Percentiles rank a stretch among this genome's conserved stretches.
phyloP scores from a whole-genome alignment of 208 protist species.

The Endotrypanum monterogeii region DNA sequence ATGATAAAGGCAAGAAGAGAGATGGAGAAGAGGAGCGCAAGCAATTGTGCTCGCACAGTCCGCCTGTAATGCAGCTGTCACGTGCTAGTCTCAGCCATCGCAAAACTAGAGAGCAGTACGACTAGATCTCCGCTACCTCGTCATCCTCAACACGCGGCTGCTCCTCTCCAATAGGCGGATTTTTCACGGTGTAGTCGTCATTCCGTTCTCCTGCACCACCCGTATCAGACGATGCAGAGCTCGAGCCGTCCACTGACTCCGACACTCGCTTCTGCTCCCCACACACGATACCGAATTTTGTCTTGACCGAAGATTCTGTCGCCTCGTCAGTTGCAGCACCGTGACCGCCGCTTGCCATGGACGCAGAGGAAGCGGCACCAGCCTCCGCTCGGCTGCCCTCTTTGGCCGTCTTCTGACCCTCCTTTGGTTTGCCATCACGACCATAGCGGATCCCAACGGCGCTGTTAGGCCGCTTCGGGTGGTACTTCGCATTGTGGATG shows the following conservation, averaged over 20 bases:
- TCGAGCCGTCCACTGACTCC: slow-evolving; percentile 25
- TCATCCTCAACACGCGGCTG: slow-evolving; percentile 47
- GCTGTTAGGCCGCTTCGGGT: slow-evolving; percentile 56
- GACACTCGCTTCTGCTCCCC: slow-evolving; percentile 51
- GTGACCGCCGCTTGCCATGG: slow-evolving; percentile 7
- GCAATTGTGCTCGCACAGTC: neutral
- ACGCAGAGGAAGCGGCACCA: slow-evolving; percentile 1
- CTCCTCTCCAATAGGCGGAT: slow-evolving; percentile 46
- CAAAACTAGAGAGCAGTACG: neutral
- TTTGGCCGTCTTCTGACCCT: slow-evolving; percentile 21
- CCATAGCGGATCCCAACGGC: slow-evolving; percentile 62
- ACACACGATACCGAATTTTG: slow-evolving; percentile 66
- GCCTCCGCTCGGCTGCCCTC: slow-evolving; percentile 26
- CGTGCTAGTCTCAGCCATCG: neutral
- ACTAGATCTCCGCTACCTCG: slow-evolving; percentile 39
- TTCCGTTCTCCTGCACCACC: slow-evolving; percentile 5
- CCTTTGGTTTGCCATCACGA: slow-evolving; percentile 45
- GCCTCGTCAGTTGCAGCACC: slow-evolving; percentile 7
- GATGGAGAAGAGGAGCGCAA: neutral
- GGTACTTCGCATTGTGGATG: slow-evolving; percentile 72
- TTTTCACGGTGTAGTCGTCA: slow-evolving; percentile 14
- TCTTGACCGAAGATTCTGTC: slow-evolving; percentile 27
- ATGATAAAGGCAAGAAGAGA: neutral
- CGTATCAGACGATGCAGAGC: slow-evolving; percentile 12
- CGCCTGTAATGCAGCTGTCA: neutral